phyloP scores from a whole-genome alignment of 768 basidiomycete species.

The Roridomyces roridus region DNA sequence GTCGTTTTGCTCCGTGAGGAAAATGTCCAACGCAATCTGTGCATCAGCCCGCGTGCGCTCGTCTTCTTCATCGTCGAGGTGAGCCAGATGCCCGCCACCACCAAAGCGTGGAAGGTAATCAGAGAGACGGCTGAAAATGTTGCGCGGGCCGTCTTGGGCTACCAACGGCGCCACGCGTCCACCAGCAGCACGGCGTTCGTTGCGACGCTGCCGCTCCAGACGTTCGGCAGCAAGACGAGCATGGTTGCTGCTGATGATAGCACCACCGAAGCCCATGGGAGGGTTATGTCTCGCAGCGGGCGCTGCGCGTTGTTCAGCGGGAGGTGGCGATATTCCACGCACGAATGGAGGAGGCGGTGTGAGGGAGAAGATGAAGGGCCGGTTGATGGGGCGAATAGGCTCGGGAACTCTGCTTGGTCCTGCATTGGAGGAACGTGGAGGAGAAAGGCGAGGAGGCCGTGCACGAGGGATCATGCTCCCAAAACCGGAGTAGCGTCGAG shows the following conservation, averaged over 20 bases:
- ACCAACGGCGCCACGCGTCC: slow-evolving; percentile 13
- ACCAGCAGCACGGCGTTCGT: slow-evolving; percentile 17
- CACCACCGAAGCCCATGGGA: slow-evolving; percentile 70
- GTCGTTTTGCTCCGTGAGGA: slow-evolving; percentile 14
- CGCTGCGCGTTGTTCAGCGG: slow-evolving; percentile 15
- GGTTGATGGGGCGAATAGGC: slow-evolving; percentile 28
- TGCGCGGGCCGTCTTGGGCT: not conserved
- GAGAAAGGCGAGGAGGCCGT: slow-evolving; percentile 37
- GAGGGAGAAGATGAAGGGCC: not conserved
- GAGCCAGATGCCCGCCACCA: not conserved
- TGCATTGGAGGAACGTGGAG: slow-evolving; percentile 57
- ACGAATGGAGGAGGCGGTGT: too few relatives aligned
- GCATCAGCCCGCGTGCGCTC: slow-evolving; percentile 16
- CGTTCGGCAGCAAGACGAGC: slow-evolving; percentile 25
- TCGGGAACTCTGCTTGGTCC: slow-evolving; percentile 30
- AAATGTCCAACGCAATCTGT: slow-evolving; percentile 26
- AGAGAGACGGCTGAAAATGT: slow-evolving; percentile 10
- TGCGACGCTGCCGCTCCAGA: slow-evolving; percentile 13
- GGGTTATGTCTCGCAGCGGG: slow-evolving; percentile 46
- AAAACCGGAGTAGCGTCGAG: slow-evolving; percentile 42
- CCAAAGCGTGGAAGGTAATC: not conserved
- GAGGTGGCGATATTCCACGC: too few relatives aligned
- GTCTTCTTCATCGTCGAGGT: not conserved
- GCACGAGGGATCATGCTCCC: slow-evolving; percentile 42
- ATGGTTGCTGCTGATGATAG: slow-evolving; percentile 52